A percentile compares a stretch with the other conserved stretches of the same genome.
Evolutionary conservation across 169 alveolate species (phyloP).

Genomic region (Plasmodium gallinaceum): DNA sequence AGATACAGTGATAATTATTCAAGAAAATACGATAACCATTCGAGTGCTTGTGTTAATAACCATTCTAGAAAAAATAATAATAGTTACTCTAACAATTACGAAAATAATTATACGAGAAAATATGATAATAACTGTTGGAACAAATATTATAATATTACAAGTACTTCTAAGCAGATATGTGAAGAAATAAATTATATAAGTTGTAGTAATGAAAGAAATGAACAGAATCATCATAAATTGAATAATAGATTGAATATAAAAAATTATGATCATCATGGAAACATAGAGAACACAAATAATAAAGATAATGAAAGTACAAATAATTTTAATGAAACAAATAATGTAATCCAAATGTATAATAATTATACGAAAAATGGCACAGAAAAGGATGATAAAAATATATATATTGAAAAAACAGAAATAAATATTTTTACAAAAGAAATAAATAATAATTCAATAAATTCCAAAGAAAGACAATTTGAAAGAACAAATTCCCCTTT

Average conservation of each 20-base stretch:
- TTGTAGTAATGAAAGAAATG: neutral
- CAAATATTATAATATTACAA: neutral
- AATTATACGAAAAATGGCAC: neutral
- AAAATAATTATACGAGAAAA: neutral
- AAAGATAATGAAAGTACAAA: neutral
- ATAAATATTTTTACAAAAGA: neutral
- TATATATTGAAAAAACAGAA: neutral
- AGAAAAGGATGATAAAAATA: neutral
- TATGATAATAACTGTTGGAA: neutral
- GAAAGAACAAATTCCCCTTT: neutral
- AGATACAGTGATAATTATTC: neutral
- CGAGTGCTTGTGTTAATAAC: neutral
- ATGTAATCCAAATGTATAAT: neutral
- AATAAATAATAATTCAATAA: neutral
- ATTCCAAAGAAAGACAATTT: neutral
- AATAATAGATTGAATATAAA: neutral
- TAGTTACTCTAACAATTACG: neutral
- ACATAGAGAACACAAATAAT: neutral
- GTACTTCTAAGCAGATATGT: too few relatives aligned
- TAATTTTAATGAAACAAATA: slow-evolving; percentile 5
- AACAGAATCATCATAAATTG: neutral
- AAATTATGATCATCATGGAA: neutral
- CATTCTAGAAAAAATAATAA: neutral
- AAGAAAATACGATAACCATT: neutral
- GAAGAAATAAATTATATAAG: too few relatives aligned